Percentiles rank a stretch among this genome's conserved stretches.
Conservation (phyloP, 495 filamentous ascomycete genomes). For the Aspergillus mulundensis region DNA sequence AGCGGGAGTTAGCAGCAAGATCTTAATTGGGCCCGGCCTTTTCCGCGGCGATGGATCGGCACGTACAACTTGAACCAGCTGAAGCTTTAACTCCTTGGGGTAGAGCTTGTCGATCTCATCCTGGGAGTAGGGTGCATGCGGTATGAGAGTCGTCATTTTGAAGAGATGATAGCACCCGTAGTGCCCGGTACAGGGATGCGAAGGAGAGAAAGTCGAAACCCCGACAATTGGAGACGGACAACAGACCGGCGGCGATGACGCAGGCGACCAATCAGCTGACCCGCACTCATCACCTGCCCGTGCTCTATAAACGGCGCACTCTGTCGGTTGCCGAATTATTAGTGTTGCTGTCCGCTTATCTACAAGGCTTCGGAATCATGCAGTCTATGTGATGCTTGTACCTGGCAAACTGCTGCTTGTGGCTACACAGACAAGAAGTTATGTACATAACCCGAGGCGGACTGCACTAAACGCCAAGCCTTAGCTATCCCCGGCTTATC, state of each 20-base stretch:
- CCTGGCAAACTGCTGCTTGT: too few relatives aligned
- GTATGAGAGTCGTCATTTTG: conserved; percentile 71
- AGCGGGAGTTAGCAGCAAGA: neutral
- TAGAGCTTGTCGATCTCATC: conserved; percentile 82
- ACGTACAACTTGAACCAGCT: conserved; percentile 80
- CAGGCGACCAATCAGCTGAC: conserved; percentile 17
- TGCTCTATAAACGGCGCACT: neutral
- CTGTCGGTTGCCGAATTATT: too few relatives aligned
- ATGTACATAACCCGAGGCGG: neutral
- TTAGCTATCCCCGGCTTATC: conserved; percentile 11
- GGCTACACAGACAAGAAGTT: neutral
- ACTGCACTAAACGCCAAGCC: conserved; percentile 6
- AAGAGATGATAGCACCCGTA: neutral
- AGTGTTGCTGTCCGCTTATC: neutral
- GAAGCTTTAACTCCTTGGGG: conserved; percentile 71
- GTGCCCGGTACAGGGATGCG: neutral
- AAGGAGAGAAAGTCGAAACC: neutral
- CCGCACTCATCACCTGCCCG: conserved; percentile 2
- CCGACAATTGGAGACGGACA: neutral
- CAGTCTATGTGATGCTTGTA: neutral
- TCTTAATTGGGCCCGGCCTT: neutral
- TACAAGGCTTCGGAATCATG: neutral
- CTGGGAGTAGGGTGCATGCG: conserved; percentile 70
- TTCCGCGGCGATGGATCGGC: neutral
- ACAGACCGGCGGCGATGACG: conserved; percentile 18